Evolutionary conservation across 2,329 filamentous ascomycete genomes (phyloP).

Genomic region (Colletotrichum magnum): DNA sequence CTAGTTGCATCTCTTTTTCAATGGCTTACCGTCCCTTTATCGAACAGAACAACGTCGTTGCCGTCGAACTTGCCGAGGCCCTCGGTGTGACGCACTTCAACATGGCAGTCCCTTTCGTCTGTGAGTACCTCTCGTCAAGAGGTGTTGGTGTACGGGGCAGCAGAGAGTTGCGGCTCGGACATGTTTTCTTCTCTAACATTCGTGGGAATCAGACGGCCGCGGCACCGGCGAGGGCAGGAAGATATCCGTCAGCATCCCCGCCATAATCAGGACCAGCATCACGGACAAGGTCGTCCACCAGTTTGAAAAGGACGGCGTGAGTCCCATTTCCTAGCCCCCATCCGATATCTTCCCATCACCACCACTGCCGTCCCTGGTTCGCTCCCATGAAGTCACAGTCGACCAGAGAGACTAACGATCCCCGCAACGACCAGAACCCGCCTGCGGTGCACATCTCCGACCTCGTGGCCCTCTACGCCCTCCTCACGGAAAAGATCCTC

Average conservation of each 20-base stretch:
- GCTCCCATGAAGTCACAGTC: too few relatives aligned
- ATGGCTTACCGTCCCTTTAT: too few relatives aligned
- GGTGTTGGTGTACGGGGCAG: not conserved
- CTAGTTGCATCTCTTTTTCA: too few relatives aligned
- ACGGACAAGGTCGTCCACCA: constrained; percentile 48
- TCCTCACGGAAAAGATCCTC: constrained; percentile 48
- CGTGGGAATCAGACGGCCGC: constrained; percentile 48
- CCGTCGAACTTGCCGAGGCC: constrained; percentile 48
- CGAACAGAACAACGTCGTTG: constrained; percentile 47
- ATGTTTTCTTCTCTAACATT: not conserved
- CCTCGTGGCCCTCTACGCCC: constrained; percentile 48
- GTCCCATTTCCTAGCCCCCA: constrained; percentile 11
- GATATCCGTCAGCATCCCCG: constrained; percentile 51
- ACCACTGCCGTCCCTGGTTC: not conserved
- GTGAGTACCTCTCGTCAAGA: constrained; percentile 40
- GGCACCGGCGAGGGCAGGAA: constrained; percentile 51
- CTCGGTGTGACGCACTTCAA: constrained; percentile 49
- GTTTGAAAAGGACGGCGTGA: constrained; percentile 51
- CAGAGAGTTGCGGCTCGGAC: accelerated
- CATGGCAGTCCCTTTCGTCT: constrained; percentile 47
- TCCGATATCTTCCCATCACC: not conserved
- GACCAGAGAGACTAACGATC: constrained; percentile 16
- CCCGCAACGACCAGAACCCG: constrained; percentile 41
- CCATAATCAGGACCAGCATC: constrained; percentile 48
- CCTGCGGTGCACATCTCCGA: constrained; percentile 50